Conservation (phyloP, 768 basidiomycete genomes). For the Tricholoma hemisulphureum region DNA sequence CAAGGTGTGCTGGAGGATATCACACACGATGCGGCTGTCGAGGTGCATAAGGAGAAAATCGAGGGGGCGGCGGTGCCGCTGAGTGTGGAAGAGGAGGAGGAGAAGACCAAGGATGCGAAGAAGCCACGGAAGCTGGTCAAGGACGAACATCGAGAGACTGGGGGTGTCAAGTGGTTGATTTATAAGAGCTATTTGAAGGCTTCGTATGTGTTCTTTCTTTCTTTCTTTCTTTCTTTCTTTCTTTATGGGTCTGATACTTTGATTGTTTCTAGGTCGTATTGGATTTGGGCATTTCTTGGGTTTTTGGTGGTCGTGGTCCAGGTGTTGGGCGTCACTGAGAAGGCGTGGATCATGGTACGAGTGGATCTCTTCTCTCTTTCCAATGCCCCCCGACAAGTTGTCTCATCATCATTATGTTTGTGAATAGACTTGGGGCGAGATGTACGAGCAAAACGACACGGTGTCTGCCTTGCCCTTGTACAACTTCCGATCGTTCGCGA, state of each 20-base stretch:
- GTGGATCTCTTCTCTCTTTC: background rate
- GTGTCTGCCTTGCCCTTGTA: constrained; percentile 28
- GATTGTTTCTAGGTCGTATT: constrained; percentile 56
- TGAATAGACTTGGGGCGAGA: constrained; percentile 67
- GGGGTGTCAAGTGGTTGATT: constrained; percentile 77
- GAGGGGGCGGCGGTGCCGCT: constrained; percentile 24
- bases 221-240: background rate
- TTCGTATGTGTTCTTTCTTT: constrained; percentile 45
- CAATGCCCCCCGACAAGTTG: no score
- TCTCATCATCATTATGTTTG: background rate
- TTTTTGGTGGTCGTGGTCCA: constrained; percentile 51
- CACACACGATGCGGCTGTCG: constrained; percentile 47
- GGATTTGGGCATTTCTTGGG: constrained; percentile 59
- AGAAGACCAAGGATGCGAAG: constrained; percentile 40
- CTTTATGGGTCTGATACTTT: background rate
- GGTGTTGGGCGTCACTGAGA: constrained; percentile 55
- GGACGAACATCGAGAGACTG: constrained; percentile 78
- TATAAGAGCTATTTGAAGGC: constrained; percentile 70
- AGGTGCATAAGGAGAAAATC: constrained; percentile 47
- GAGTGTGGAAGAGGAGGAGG: constrained; percentile 25
- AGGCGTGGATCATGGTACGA: constrained; percentile 78
- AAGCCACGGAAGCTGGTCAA: constrained; percentile 74
- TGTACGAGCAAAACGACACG: constrained; percentile 38
- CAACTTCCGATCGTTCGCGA: constrained; percentile 35
- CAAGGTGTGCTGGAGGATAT: constrained; percentile 64